These are phyloP conservation scores for Gossypium sturtianum DNA, from an alignment of 345 rosid genomes.

Conservation along the genomic window DNA sequence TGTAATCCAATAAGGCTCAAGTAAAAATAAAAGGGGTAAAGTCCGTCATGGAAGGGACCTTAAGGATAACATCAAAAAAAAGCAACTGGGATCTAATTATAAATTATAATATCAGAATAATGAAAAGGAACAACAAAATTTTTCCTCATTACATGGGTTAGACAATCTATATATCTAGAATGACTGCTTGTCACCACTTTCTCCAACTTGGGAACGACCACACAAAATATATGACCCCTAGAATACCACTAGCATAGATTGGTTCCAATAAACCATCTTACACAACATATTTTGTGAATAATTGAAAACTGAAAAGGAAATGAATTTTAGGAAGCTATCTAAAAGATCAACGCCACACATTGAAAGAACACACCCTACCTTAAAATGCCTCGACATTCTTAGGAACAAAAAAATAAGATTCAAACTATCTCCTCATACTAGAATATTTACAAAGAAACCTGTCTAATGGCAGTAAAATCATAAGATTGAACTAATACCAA, in stretches of 20 bases:
- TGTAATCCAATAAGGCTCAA: neutral
- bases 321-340: neutral
- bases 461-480: neutral
- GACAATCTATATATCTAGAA: neutral
- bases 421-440: neutral
- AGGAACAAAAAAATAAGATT: neutral
- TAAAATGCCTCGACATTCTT: neutral
- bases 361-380: neutral
- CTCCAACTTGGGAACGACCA: neutral
- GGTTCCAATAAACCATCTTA: constrained; percentile 2
- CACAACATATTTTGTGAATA: constrained; percentile 1
- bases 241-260: neutral
- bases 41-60: neutral
- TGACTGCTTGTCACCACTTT: neutral
- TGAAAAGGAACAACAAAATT: neutral
- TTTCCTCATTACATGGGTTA: neutral
- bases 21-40: neutral
- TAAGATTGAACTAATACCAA: neutral
- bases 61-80: neutral
- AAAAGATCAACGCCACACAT: neutral
- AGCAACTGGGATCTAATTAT: neutral
- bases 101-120: neutral
- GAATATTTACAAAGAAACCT: neutral
- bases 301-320: no score
- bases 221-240: neutral